A percentile compares a stretch with the other conserved stretches of the same genome.
These are phyloP conservation scores for Cercospora beticola DNA, from an alignment of 2,329 filamentous ascomycete genomes.

Conservation along the genomic window DNA sequence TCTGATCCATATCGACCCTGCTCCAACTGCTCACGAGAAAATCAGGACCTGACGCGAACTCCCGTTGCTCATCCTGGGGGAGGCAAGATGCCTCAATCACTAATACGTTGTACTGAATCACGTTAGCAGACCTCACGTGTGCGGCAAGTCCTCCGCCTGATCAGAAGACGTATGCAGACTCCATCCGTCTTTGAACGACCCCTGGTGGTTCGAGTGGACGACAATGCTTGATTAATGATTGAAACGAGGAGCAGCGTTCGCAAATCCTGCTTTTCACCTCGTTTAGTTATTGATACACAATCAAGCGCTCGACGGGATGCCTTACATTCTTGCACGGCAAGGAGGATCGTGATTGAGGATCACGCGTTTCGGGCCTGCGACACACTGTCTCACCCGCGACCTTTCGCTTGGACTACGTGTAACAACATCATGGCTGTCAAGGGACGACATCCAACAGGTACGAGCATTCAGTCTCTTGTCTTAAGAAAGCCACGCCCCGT, in stretches of 20 bases:
- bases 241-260: background rate
- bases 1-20: background rate
- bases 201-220: background rate
- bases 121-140: background rate
- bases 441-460: conserved; percentile 10
- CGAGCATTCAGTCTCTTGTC: conserved; percentile 9
- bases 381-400: conserved; percentile 15
- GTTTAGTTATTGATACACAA: background rate
- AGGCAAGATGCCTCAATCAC: background rate
- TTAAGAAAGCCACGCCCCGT: conserved; percentile 2
- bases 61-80: background rate
- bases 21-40: background rate
- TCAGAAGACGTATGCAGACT: background rate
- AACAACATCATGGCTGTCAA: conserved; percentile 11
- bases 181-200: background rate
- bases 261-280: background rate
- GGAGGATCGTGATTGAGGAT: conserved; percentile 8
- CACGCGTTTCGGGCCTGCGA: conserved; percentile 11
- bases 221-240: background rate
- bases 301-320: background rate
- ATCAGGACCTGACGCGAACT: background rate
- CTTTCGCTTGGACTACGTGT: conserved; percentile 4
- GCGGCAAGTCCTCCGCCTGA: background rate
- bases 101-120: background rate
- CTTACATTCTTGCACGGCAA: conserved; percentile 7